Evolutionary conservation across 176 grass and related monocot genomes (phyloP).

Genomic region (Ampelocalamus luodianensis): DNA sequence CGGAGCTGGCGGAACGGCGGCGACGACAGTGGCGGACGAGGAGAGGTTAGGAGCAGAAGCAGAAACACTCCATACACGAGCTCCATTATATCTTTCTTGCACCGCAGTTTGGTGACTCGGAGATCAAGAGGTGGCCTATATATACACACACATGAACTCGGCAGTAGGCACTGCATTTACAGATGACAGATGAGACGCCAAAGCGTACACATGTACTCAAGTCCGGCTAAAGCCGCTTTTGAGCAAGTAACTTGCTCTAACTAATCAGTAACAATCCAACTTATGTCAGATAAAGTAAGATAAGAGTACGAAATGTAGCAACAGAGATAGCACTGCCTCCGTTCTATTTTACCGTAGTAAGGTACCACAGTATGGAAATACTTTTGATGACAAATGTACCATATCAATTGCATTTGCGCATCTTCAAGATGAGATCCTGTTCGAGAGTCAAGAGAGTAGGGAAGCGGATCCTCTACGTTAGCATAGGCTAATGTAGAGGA

Average conservation of each 20-base stretch:
- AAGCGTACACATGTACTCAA: not conserved
- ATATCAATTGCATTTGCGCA: too few relatives aligned
- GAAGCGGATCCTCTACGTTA: too few relatives aligned
- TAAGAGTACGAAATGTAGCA: not conserved
- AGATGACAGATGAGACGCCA: constrained; percentile 5
- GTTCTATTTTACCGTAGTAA: not conserved
- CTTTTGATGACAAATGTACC: too few relatives aligned
- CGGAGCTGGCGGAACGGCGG: not conserved
- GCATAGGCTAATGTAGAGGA: too few relatives aligned
- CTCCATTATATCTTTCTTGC: not conserved
- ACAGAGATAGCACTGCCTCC: not conserved
- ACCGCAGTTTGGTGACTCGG: not conserved
- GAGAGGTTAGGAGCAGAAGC: not conserved
- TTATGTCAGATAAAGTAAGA: not conserved
- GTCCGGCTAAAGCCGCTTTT: constrained; percentile 25
- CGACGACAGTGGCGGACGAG: not conserved
- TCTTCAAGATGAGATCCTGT: too few relatives aligned
- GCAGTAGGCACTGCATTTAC: not conserved
- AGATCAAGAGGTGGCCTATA: not conserved
- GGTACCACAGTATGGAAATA: too few relatives aligned
- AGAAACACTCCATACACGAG: not conserved
- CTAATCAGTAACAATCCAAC: not conserved
- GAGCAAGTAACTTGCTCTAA: not conserved
- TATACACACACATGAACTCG: not conserved
- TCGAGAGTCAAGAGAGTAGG: too few relatives aligned